Conservation (phyloP, 345 rosid species). For the Syzygium aromaticum region DNA sequence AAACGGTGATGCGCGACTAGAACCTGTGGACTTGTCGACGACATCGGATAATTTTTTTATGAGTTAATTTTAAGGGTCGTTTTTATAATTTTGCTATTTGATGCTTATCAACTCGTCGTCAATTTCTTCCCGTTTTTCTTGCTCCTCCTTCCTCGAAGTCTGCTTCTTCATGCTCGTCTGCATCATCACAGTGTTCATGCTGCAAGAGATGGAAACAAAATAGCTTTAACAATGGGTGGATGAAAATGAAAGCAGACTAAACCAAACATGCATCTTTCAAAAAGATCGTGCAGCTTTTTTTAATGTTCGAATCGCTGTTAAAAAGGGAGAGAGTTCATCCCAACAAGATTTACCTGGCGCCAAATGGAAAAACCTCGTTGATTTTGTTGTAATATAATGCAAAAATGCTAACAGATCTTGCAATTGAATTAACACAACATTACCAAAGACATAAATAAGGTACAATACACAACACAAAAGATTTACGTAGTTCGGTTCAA, state of each 20-base stretch:
- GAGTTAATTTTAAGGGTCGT: too few species aligned
- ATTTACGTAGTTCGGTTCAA: fast-evolving
- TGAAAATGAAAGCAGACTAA: background rate
- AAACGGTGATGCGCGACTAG: too few species aligned
- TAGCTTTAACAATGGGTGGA: background rate
- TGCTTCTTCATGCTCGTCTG: background rate
- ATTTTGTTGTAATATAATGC: too few species aligned
- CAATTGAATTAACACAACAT: background rate
- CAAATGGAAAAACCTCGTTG: too few species aligned
- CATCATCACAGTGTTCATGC: background rate
- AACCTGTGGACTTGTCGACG: too few species aligned
- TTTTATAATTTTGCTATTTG: too few species aligned
- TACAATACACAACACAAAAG: background rate
- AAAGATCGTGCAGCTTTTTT: background rate
- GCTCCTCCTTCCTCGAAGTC: background rate
- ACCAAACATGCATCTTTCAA: background rate
- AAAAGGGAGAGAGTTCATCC: too few species aligned
- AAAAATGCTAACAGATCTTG: background rate
- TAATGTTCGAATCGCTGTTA: background rate
- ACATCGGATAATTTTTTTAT: too few species aligned
- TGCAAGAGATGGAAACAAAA: background rate
- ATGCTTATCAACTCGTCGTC: too few species aligned
- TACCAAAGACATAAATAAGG: background rate
- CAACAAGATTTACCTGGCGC: too few species aligned
- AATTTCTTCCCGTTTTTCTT: background rate